Percentiles rank a stretch among this genome's conserved stretches.
phyloP scores from a whole-genome alignment of 164 flowering plant genomes.

The Stephania cephalantha region DNA sequence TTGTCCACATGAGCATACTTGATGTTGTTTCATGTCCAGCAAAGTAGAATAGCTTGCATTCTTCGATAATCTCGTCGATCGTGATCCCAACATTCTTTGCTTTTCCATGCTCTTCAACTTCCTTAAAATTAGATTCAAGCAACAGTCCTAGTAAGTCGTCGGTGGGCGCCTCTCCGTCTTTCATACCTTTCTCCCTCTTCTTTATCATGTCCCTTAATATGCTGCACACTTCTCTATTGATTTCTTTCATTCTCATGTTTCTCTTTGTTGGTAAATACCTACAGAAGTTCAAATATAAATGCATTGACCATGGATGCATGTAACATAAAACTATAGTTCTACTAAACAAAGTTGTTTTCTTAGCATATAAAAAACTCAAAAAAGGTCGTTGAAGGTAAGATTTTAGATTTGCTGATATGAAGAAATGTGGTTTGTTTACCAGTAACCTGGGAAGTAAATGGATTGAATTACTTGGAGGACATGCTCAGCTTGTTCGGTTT shows the following conservation, averaged over 20 bases:
- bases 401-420: neutral
- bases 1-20: conserved; percentile 9
- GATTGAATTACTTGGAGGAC: neutral
- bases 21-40: conserved; percentile 10
- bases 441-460: neutral
- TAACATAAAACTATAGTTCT: neutral
- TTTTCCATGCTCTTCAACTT: conserved; percentile 3
- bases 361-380: neutral
- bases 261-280: conserved; percentile 23
- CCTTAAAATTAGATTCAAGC: conserved; percentile 12
- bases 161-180: conserved; percentile 9
- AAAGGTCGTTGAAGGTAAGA: neutral
- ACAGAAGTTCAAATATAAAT: neutral
- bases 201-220: conserved; percentile 10
- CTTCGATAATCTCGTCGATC: conserved; percentile 13
- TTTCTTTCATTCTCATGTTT: conserved; percentile 16
- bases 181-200: conserved; percentile 14
- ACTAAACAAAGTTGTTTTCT: too few species aligned
- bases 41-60: conserved; percentile 19
- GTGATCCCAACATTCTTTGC: conserved; percentile 2
- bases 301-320: neutral
- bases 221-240: conserved; percentile 4
- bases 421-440: neutral
- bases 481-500: neutral
- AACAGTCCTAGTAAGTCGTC: conserved; percentile 20